Base-by-base conservation (phyloP, 495 filamentous ascomycete genomes). In the Rostrohypoxylon terebratum region DNA sequence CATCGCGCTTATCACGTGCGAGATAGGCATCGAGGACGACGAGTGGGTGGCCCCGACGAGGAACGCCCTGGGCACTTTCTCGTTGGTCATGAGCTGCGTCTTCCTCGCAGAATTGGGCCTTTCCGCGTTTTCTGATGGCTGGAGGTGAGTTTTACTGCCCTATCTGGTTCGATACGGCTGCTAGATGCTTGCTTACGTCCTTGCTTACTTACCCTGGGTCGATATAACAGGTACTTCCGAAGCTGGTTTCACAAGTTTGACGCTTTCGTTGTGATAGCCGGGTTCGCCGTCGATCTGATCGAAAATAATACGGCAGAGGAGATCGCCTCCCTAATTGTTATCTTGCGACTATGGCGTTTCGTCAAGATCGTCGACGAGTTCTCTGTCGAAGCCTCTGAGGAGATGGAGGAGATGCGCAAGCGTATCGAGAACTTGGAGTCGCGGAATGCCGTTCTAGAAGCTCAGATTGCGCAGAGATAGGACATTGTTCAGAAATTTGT, bases 361-460 rank as follows among this genome's bases (percentile, higher is more conserved):
- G 86, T 91, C 72, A 89, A 91, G 80, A 90, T 91, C 58, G 82
- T 89, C 14, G 88, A 91, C 59, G 89, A 91, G 78, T 79, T 90
- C 54, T 84, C 83, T 28, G 82, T 87, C n/a, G 87, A 85, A 4
- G 87, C 85, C 31, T 77, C 83, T 36, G 88, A 90, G 77, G 80
- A 65, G 60, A 69, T 65, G 14, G 73, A 85, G 47, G 73, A 73
- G 4, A 78, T 87, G 20, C 73, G 80, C 25, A 66, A 81, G 47
- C 73, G 75, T 6, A 77, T 87, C 13, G 78, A 83, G 42, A 73
- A 78, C 31, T 73, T 87, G 38, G 82, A 86, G 69, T 71, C 59
- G 38, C 83, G 86, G 72, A 87, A 87, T 75, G 63, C 69, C 0
- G 74, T 75, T n/a, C 75, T 88, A 45, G 83, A 77, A 61, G 68